Percentiles rank a stretch among this genome's conserved stretches.
phyloP scores from a whole-genome alignment of 352 stramenopile species.

The Plasmopara halstedii region DNA sequence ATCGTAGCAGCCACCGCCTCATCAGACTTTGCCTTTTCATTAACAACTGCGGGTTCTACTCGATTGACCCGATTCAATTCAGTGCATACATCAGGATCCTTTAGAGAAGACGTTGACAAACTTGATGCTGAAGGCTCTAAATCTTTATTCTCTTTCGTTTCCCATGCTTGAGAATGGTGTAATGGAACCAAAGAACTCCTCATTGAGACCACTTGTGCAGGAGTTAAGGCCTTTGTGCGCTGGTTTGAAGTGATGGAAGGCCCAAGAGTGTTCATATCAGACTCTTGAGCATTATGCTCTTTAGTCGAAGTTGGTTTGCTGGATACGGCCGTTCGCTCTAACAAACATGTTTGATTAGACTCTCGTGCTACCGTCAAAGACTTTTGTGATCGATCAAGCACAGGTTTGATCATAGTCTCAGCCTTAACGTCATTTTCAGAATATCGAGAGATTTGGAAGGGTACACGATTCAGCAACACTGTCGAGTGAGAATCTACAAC shows the following conservation, averaged over 20 bases:
- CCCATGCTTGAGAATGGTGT: constrained; percentile 11
- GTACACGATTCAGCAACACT: constrained; percentile 14
- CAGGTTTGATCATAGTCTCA: neutral
- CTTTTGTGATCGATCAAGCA: neutral
- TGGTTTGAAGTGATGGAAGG: constrained; percentile 28
- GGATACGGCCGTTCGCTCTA: too few species aligned
- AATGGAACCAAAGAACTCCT: constrained; percentile 1
- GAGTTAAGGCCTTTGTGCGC: constrained; percentile 35
- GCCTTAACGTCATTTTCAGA: constrained; percentile 6
- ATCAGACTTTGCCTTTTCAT: constrained; percentile 5
- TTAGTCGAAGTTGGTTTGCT: too few species aligned
- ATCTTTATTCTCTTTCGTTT: constrained; percentile 7
- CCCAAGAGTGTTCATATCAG: too few species aligned
- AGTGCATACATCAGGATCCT: constrained; percentile 2
- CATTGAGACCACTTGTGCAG: constrained; percentile 15
- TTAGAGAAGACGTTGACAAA: constrained; percentile 7
- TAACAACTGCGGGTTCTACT: constrained; percentile 15
- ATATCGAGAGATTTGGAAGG: too few species aligned
- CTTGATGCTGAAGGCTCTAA: constrained; percentile 13
- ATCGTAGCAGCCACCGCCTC: neutral
- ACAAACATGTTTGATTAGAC: neutral
- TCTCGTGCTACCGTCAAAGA: neutral
- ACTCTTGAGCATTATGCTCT: too few species aligned
- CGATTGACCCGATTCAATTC: constrained; percentile 10
- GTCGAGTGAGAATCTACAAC: constrained; percentile 17